Conservation (phyloP, 345 rosid genomes). For the Bruguiera sexangula region DNA sequence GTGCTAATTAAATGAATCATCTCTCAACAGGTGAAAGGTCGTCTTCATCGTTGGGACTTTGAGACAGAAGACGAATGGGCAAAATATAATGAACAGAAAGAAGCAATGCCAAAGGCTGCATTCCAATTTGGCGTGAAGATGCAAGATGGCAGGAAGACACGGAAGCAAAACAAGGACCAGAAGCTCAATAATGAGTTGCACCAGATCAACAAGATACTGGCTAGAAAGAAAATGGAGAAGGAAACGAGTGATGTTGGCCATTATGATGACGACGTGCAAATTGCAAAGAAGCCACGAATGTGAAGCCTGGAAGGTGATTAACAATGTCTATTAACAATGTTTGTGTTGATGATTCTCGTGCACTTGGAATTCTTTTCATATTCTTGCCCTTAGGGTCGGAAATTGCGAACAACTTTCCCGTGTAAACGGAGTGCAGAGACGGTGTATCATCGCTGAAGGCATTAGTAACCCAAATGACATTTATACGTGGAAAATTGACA, state of each 20-base stretch:
- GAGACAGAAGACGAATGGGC: slow-evolving; percentile 99
- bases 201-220: slow-evolving; percentile 82
- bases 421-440: too few relatives aligned
- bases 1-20: slow-evolving; percentile 2
- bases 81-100: slow-evolving; percentile 91
- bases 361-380: too few relatives aligned
- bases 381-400: too few relatives aligned
- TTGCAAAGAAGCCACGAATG: slow-evolving; percentile 55
- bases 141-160: slow-evolving; percentile 95
- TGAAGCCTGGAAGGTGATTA: slow-evolving; percentile 8
- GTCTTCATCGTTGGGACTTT: slow-evolving; percentile 97
- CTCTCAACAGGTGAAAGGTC: slow-evolving; percentile 82
- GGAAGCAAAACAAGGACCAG: slow-evolving; percentile 96
- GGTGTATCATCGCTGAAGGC: too few relatives aligned
- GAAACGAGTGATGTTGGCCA: slow-evolving; percentile 50
- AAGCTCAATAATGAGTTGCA: slow-evolving; percentile 85
- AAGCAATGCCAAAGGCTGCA: slow-evolving; percentile 99
- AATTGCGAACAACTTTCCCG: too few relatives aligned
- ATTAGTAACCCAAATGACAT: too few relatives aligned
- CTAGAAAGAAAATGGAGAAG: slow-evolving; percentile 85
- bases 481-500: too few relatives aligned
- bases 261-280: slow-evolving; percentile 42
- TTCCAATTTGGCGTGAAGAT: slow-evolving; percentile 98
- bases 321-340: neutral
- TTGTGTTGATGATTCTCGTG: too few relatives aligned